Evolutionary conservation across 140 eudicot species (phyloP), one percentile per base, ranked within the genome.

Genomic region (Cichorium intybus): DNA sequence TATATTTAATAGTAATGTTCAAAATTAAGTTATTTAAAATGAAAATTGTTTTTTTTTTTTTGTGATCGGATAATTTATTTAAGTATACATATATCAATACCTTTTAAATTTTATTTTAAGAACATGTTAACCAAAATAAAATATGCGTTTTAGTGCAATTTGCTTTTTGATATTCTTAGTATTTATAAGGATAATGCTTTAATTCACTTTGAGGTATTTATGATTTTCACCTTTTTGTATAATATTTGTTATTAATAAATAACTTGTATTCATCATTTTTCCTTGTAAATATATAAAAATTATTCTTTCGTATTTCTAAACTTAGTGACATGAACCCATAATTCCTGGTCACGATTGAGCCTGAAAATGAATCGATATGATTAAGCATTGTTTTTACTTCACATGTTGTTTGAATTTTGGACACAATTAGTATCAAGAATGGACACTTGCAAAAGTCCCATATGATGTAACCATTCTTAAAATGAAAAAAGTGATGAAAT

Each of bases 231-330:
- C 34, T 15, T 63, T 12, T 24, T 43, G 68, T 62, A 62, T 24
- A 62, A 23, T 39, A 43, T 27, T 27, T 39, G 22, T n/a, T 24
- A 24, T 61, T 43, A 39, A 62, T 62, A 62, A 62, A 62, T 62
- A 63, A 37, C 18, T 28, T 33, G 20, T 46, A 56, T 56, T 15
- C n/a, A n/a, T 27, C n/a, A 60, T 22, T 37, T 58, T 11, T 24
- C 2, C 5, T 48, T 48, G 54, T 48, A 20, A 18, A 43, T 43
- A 43, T 14, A 43, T 14, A 20, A 3, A 12, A 39, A 43, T 43
- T 14, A 43, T 43, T 11, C 6, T 1, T 11, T 14, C 15, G 1
- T 15, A 39, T 31, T 31, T 31, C 6, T 31, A 31, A 7, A 31
- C 37, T 6, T 0, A 7, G 7, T 39, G 46, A 39, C 46, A 39